Conservation (phyloP, 129 eudicot genomes). For the Pulicaria dysenterica region DNA sequence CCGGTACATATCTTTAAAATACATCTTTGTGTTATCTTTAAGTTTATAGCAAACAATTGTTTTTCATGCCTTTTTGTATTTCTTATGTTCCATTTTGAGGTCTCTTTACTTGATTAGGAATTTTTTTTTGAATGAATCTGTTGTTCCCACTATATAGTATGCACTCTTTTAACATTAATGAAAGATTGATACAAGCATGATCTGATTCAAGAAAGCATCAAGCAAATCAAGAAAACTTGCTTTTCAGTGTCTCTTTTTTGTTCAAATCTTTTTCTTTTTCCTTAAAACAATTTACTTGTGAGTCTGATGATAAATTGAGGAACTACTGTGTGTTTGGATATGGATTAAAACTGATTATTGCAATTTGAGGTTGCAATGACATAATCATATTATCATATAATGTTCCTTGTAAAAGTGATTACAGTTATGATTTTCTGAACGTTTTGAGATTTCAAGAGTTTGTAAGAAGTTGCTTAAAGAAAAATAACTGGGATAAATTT, state of each 20-base stretch:
- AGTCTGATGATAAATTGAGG: neutral
- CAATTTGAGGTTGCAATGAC: neutral
- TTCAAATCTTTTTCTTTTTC: no score
- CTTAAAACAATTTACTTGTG: neutral
- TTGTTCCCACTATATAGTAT: neutral
- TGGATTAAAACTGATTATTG: neutral
- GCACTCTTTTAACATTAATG: neutral
- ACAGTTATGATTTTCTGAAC: neutral
- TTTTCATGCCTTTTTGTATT: neutral
- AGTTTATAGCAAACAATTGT: neutral
- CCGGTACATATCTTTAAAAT: slow-evolving; percentile 39
- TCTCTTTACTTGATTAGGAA: neutral
- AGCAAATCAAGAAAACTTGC: neutral
- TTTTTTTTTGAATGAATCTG: neutral
- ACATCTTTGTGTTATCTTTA: neutral
- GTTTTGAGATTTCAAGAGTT: neutral
- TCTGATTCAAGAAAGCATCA: neutral
- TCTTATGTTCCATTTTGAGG: neutral
- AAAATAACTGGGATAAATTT: slow-evolving; percentile 12
- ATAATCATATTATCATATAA: no score
- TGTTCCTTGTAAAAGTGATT: neutral
- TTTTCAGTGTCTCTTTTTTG: neutral
- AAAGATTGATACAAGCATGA: neutral
- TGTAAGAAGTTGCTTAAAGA: slow-evolving; percentile 2
- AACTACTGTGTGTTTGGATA: slow-evolving; percentile 7